Evolutionary conservation across 176 grass and related monocot genomes (phyloP), one percentile per base, ranked within the genome.

Genomic region (Oryza glaberrima): DNA sequence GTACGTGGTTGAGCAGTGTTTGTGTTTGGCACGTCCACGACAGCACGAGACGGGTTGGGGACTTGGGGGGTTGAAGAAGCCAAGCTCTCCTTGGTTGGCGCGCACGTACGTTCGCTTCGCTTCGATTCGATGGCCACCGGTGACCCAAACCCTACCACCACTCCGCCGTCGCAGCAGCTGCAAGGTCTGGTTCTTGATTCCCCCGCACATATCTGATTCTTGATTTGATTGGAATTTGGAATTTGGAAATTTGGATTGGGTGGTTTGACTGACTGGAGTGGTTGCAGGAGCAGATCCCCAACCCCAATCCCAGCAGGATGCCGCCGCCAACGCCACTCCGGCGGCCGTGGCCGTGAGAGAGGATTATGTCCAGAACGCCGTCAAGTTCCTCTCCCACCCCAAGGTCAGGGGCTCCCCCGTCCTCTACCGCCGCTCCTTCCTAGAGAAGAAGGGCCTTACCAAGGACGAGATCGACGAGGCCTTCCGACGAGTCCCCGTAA

Each of bases 381-480:
- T 98, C 82, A 98, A 90, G 77, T 98, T 98, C 83, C 89, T 98
- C 36, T 93, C 91, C 54, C 93, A 98, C 79, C 96, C 96, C 47
- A 95, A 83, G 88, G 96, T 96, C 79, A 90, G 78, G 74, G 91
- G 85, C 44, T 98, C 96, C 82, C 88, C 93, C 48, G 88, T 95
- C 64, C 49, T 83, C 46, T 78, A 98, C 87, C 77, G 93, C 60
- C 93, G 93, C 64, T 92, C 93, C 48, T 98, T 98, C 81, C 88
- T 98, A 1, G 91, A 98, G 61, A 93, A 92, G 61, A 98, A 98
- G 81, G 96, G 96, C 60, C 91, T 98, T 32, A 96, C 91, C 76
- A 84, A 67, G 30, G 86, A 95, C 74, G 96, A 95, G 90, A 95
- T 98, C 81, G 93, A 98, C 64, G 96, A 98, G 87, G 93, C 96